Evolutionary conservation across 2,329 filamentous ascomycete genomes (phyloP), one percentile per base, ranked within the genome.

Genomic region (Venturia pyrina): DNA sequence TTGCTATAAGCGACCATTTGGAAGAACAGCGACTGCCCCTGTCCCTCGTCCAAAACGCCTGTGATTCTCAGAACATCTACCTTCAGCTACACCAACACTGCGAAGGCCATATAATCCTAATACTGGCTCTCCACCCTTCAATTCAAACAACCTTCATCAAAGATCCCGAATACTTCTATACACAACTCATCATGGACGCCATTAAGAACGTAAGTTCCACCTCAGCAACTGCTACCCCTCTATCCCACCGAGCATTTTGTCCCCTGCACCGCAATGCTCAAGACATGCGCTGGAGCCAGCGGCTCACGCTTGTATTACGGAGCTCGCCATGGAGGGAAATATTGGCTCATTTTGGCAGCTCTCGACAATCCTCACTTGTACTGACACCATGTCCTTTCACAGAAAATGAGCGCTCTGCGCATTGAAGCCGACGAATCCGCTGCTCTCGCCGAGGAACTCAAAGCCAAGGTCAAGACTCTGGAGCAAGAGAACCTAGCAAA

Each of bases 391-490:
- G 28, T 61, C 68, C 66, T 66, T 69, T 68, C 65, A 68, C 74
- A 97, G 93, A 93, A 92, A 88, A 93, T 97, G 91, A 89, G 89
- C 83, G 84, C 88, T 79, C 91, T 99, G 82, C 93, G 93, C 77
- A 81, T 93, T 80, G 91, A 98, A 85, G 90, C 91, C 75, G 95
- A 98, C 76, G 89, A 95, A 77, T 88, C 90, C 70, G 81, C 87
- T 70, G 80, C 83, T 76, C 89, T 93, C 82, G 88, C 89, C 70
- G 91, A 97, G 77, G 93, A 98, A 81, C 86, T 96, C 71, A 87
- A 95, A 81, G 71, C 79, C 73, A 93, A 91, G 81, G 85, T 97
- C 81, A 98, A 97, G 85, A 78, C 81, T 65, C 85, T 98, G 70
- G 93, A 99, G 82, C 89, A 96, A 80, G 93, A 98, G 82, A 96